Conservation (phyloP, 805 yeast genomes). For the Saccharomycopsis microspora region DNA sequence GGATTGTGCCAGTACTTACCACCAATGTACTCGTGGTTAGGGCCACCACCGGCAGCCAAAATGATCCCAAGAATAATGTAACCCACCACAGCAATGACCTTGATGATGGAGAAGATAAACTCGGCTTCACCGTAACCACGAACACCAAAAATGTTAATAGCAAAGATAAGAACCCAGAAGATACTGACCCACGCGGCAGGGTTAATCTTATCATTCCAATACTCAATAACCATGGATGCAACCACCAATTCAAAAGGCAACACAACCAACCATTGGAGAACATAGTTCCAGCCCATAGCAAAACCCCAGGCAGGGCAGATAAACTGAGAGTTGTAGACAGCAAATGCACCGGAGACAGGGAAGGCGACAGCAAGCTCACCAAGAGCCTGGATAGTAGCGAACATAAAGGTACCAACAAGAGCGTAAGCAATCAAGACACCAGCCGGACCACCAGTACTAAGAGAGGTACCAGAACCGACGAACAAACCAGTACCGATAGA, state of each 20-base stretch:
- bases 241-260: slow-evolving; percentile 53
- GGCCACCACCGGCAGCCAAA: slow-evolving; percentile 38
- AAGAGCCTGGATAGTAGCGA: slow-evolving; percentile 44
- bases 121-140: slow-evolving; percentile 46
- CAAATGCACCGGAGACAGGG: slow-evolving; percentile 44
- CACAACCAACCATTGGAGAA: slow-evolving; percentile 43
- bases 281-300: slow-evolving; percentile 41
- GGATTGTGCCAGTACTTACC: slow-evolving; percentile 37
- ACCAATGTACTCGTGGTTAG: slow-evolving; percentile 32
- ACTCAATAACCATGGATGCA: slow-evolving; percentile 42
- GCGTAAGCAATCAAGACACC: slow-evolving; percentile 46
- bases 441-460: slow-evolving; percentile 54
- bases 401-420: slow-evolving; percentile 44
- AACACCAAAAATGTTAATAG: slow-evolving; percentile 43
- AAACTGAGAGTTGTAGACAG: slow-evolving; percentile 37
- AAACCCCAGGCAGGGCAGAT: slow-evolving; percentile 47
- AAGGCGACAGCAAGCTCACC: slow-evolving; percentile 44
- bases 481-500: slow-evolving; percentile 65
- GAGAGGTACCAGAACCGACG: slow-evolving; percentile 52
- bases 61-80: slow-evolving; percentile 45
- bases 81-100: slow-evolving; percentile 37
- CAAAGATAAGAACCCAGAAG: slow-evolving; percentile 36
- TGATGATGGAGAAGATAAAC: slow-evolving; percentile 35
- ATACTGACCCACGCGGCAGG: slow-evolving; percentile 56
- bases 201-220: slow-evolving; percentile 40